Evolutionary conservation across 306 rosid genomes (phyloP), one percentile per base, ranked within the genome.

Genomic region (Prunus kanzakura): DNA sequence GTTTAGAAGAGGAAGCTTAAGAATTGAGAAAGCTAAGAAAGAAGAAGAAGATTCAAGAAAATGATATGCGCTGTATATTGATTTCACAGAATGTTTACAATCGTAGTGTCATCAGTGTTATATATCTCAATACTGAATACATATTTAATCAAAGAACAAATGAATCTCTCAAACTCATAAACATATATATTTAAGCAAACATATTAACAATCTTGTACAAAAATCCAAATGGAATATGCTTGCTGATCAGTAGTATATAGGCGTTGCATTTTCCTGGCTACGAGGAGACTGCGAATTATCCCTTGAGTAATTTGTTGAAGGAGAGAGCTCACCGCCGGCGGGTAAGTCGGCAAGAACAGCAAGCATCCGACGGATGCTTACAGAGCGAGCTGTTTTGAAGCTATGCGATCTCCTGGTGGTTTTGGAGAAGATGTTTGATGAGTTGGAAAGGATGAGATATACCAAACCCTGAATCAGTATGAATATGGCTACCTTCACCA

Each of bases 401-500:
- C 92, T 94, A 41, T 79, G 72, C 0, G 97, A 74, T 76, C 87
- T 72, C 1, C 16, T 73, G 30, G 29, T 16, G 19, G 74, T 70
- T 60, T 81, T 85, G 84, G 94, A 89, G 90, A 94, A 91, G 69
- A 89, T 63, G 81, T 84, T 85, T 35, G 98, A 93, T 46, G 98
- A 94, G 18, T 87, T 89, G 3, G 90, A 86, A 51, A 94, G 96
- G 58, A 94, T 94, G 15, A 94, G 83, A 80, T 91, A 94, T 13
- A 94, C 96, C 82, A 94, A 77, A 75, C 73, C 86, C 70, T 91
- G 98, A 35, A 94, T 87, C 0, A 90, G 18, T 54, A 89, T 5
- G 75, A 94, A 94, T 76, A 94, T 8, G 14, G 10, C 93, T 20
- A 87, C 88, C 85, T 89, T 94, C 67, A 92, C 0, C 78, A 91